Evolutionary conservation across 2,329 filamentous ascomycete genomes (phyloP).

Genomic region (Ceratocystis destructans): DNA sequence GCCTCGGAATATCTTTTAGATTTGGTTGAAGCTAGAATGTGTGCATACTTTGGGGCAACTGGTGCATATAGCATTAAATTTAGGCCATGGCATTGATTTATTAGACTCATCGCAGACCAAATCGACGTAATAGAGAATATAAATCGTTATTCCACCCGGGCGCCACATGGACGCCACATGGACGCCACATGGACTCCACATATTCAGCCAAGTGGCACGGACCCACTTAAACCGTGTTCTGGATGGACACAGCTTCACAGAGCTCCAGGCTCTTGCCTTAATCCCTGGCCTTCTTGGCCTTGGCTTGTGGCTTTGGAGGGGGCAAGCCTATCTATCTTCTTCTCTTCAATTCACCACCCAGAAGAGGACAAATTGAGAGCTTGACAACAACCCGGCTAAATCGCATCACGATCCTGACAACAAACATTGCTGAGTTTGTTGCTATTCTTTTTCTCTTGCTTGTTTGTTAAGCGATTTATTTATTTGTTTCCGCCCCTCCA

Average conservation of each 20-base stretch:
- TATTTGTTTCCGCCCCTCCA: no score
- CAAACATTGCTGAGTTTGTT: not conserved
- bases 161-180: not conserved
- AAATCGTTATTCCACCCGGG: not conserved
- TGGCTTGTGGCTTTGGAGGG: no score
- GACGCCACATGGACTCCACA: not conserved
- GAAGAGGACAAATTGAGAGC: slow-evolving; percentile 6
- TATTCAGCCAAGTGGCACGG: not conserved
- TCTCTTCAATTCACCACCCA: not conserved
- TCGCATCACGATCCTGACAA: not conserved
- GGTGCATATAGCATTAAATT: slow-evolving; percentile 1
- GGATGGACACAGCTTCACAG: not conserved
- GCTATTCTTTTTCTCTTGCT: no score
- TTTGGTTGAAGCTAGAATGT: not conserved
- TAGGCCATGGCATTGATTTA: not conserved
- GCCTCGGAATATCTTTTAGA: not conserved
- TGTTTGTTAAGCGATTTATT: no score
- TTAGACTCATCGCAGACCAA: not conserved
- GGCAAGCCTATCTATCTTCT: not conserved
- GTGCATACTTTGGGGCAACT: not conserved
- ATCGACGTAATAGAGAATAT: not conserved
- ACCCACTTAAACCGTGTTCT: not conserved
- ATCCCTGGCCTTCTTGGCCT: no score
- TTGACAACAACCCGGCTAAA: not conserved
- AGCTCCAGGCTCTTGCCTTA: not conserved